Evolutionary conservation across 495 filamentous ascomycete species (phyloP).

Genomic region (Daldinia bambusicola): DNA sequence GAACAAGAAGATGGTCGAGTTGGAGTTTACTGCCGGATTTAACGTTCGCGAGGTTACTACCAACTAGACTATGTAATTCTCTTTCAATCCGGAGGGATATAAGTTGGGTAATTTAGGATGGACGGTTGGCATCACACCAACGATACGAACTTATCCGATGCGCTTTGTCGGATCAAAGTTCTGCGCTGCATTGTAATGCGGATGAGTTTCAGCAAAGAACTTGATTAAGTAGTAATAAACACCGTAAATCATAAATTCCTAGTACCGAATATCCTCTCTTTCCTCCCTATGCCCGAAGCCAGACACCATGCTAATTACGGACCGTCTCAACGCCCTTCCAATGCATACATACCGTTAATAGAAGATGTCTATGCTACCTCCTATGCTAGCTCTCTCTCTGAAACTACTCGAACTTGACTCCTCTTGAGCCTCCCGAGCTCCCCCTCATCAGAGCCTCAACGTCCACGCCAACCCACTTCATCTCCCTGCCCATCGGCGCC

Average conservation of each 20-base stretch:
- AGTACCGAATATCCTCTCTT: not conserved
- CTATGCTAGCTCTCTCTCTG: not conserved
- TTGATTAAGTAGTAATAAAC: not conserved
- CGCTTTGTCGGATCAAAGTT: not conserved
- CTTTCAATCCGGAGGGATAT: too few relatives aligned
- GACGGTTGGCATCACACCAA: too few relatives aligned
- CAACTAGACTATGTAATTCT: too few relatives aligned
- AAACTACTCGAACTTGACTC: constrained; percentile 12
- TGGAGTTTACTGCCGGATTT: not conserved
- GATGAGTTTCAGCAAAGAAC: not conserved
- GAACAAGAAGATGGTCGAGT: not conserved
- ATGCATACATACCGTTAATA: constrained; percentile 1
- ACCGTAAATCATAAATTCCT: constrained; percentile 1
- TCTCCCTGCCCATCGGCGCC: constrained; percentile 45
- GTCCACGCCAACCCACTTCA: constrained; percentile 55
- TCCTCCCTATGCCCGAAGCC: constrained; percentile 4
- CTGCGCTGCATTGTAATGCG: not conserved
- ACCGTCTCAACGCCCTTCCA: constrained; percentile 18
- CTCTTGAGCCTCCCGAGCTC: constrained; percentile 35
- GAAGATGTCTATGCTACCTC: not conserved
- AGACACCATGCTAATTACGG: constrained; percentile 3
- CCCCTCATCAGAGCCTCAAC: constrained; percentile 50
- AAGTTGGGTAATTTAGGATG: too few relatives aligned
- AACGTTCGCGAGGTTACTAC: too few relatives aligned
- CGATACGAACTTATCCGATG: too few relatives aligned